These are phyloP conservation scores for Cyclostephanos tholiformis DNA, from an alignment of 108 stramenopile species.

Conservation along the genomic window DNA sequence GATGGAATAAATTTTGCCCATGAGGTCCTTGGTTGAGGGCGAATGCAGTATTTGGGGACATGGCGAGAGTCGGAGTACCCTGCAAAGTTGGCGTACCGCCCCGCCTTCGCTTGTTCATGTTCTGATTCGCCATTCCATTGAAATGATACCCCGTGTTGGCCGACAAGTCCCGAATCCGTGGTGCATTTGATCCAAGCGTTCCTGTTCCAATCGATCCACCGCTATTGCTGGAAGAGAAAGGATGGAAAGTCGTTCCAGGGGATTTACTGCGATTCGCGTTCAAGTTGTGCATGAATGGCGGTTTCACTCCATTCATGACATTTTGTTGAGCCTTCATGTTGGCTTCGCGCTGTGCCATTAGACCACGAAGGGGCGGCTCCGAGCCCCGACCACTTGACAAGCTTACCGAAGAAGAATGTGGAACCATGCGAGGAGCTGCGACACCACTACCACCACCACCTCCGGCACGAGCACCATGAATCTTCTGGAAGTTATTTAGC, in stretches of 20 bases:
- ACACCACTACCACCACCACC: slow-evolving; percentile 19
- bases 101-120: slow-evolving; percentile 51
- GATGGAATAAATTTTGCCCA: slow-evolving; percentile 25
- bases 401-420: slow-evolving; percentile 33
- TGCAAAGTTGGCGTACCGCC: slow-evolving; percentile 44
- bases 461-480: slow-evolving; percentile 24
- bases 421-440: slow-evolving; percentile 24
- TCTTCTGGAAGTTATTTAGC: slow-evolving; percentile 53
- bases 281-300: slow-evolving; percentile 45
- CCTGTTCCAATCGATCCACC: slow-evolving; percentile 22
- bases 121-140: slow-evolving; percentile 43
- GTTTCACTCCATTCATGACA: slow-evolving; percentile 44
- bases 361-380: slow-evolving; percentile 57
- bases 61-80: slow-evolving; percentile 25
- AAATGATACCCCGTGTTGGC: slow-evolving; percentile 54
- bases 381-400: slow-evolving; percentile 6
- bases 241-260: slow-evolving; percentile 39
- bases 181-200: slow-evolving; percentile 35
- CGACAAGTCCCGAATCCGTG: slow-evolving; percentile 52
- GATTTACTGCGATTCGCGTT: slow-evolving; percentile 36
- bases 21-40: slow-evolving; percentile 54
- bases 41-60: slow-evolving; percentile 59
- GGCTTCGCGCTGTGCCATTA: slow-evolving; percentile 66
- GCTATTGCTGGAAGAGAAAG: slow-evolving; percentile 49
- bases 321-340: slow-evolving; percentile 54